Evolutionary conservation across 306 rosid genomes (phyloP).

Genomic region (Oemleria cerasiformis): DNA sequence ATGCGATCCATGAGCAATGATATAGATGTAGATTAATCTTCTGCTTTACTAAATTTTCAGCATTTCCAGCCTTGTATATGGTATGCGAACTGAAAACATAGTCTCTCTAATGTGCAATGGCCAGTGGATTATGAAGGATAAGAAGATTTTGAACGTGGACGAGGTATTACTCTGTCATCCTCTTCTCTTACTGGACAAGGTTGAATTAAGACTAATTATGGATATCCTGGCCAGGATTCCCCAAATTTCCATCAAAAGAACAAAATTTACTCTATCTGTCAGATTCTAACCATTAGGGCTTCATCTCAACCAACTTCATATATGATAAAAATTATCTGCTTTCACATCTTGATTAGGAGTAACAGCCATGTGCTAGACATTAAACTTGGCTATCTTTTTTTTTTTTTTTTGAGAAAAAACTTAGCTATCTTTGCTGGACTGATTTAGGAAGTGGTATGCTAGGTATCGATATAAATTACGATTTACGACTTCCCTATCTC

Average conservation of each 20-base stretch:
- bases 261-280: not conserved
- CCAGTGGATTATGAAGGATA: slow-evolving; percentile 79
- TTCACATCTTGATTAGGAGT: no score
- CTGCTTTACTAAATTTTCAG: slow-evolving; percentile 42
- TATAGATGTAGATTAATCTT: slow-evolving; percentile 5
- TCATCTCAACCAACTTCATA: no score
- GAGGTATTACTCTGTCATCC: slow-evolving; percentile 49
- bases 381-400: no score
- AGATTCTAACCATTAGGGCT: not conserved
- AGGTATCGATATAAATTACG: not conserved
- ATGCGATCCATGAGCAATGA: not conserved
- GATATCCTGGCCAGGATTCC: not conserved
- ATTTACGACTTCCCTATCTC: no score
- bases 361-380: not conserved
- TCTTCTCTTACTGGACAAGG: not conserved
- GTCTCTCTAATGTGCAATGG: slow-evolving; percentile 85
- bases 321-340: no score
- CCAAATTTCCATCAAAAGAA: no score
- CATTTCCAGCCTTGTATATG: slow-evolving; percentile 73
- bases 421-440: not conserved
- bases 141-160: slow-evolving; percentile 59
- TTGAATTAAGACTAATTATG: not conserved
- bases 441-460: not conserved
- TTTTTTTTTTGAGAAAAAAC: not conserved
- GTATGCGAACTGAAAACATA: slow-evolving; percentile 80